Evolutionary conservation across 148 eudicot genomes (phyloP).

Genomic region (Rhododendron henanense): DNA sequence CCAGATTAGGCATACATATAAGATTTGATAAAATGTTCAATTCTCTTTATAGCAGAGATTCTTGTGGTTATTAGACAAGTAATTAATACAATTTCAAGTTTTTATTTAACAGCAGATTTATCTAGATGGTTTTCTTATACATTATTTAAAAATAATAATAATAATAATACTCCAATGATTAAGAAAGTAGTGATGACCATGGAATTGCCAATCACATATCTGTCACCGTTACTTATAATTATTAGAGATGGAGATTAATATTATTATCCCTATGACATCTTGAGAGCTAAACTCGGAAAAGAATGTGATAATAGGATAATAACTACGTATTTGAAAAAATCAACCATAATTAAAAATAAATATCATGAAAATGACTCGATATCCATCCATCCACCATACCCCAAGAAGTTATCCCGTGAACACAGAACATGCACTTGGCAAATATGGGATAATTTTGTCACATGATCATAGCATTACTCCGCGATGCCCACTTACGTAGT

Average conservation of each 20-base stretch:
- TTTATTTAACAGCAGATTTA: too few species aligned
- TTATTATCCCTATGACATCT: background rate
- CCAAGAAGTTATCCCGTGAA: background rate
- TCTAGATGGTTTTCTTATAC: too few species aligned
- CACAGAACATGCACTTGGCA: background rate
- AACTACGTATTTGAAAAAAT: background rate
- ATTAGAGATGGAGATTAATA: background rate
- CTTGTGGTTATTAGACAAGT: too few species aligned
- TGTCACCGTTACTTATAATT: background rate
- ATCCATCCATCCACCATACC: background rate
- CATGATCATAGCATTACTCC: too few species aligned
- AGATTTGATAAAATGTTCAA: too few species aligned
- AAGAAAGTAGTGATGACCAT: background rate
- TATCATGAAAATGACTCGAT: background rate
- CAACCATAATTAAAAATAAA: background rate
- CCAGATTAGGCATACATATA: too few species aligned
- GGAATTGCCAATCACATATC: background rate
- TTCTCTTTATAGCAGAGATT: background rate
- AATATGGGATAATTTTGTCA: background rate
- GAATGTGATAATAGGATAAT: background rate
- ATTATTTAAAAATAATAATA: too few species aligned
- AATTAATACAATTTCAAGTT: too few species aligned
- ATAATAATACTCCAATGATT: background rate
- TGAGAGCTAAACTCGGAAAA: background rate
- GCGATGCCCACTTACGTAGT: too few species aligned